Evolutionary conservation across 441 rosid genomes (phyloP), one percentile per base, ranked within the genome.

Genomic region (Erysimum cheiri): DNA sequence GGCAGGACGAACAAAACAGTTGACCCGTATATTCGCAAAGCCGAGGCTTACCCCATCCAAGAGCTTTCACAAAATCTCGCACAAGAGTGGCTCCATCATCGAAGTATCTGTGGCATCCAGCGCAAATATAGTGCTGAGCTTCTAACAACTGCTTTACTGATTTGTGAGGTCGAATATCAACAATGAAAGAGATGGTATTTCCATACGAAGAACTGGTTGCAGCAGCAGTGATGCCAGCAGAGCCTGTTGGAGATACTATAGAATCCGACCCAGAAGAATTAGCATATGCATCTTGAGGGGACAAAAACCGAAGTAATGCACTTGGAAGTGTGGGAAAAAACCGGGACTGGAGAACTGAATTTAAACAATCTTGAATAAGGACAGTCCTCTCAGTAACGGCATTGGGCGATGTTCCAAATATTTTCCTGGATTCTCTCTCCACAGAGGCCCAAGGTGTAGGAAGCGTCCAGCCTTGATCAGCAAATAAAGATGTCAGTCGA

Each of bases 41-140:
- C 48, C 93, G 81, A 73, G 98, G 95, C 69, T 85, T 92, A 66
- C 97, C 95, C 98, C 98, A 92, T 24, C 99, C 97, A 78, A 95
- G 80, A 50, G 88, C 84, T 76, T 85, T 90, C 41, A 85, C 89
- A 75, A 95, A 82, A 78, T 92, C 96, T 65, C 43, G 78, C 76
- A 95, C 82, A 62, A 90, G 79, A 76, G 94, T 92, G 71, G 80
- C 82, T 55, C 93, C 90, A 75, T 82, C 91, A 80, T 89, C 92
- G 79, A 95, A 92, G 82, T 85, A 88, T 77, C 61, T 87, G 81
- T 85, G 92, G 82, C 99, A 95, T 73, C 97, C 97, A 40, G 96
- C 91, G 63, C 99, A 95, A 55, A 82, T 84, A 80, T 89, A 87
- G 81, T 89, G 92, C 64, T 95, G 99, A 1, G 82, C 82, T 83